These are phyloP conservation scores for Isatis tinctoria DNA, from an alignment of 345 rosid species.

Conservation along the genomic window DNA sequence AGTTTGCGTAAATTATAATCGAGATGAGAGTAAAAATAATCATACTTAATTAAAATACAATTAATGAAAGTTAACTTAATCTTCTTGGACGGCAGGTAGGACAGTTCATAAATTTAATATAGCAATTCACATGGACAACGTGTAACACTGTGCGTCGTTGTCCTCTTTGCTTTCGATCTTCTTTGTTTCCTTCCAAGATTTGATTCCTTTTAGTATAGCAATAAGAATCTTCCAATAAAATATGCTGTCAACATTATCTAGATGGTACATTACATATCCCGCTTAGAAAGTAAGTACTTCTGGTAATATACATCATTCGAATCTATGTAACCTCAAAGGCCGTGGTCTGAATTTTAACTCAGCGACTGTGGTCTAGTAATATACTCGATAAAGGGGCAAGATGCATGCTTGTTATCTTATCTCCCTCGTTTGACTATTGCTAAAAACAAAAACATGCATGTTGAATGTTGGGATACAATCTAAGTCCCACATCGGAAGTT, in stretches of 20 bases:
- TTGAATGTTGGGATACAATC: too few relatives aligned
- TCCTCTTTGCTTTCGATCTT: constrained; percentile 18
- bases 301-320: not conserved
- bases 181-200: constrained; percentile 28
- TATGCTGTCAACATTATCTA: not conserved
- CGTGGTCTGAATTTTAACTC: too few relatives aligned
- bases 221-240: not conserved
- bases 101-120: constrained; percentile 2
- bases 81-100: constrained; percentile 27
- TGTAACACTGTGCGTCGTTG: constrained; percentile 10
- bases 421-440: too few relatives aligned
- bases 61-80: not conserved
- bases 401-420: too few relatives aligned
- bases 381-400: too few relatives aligned
- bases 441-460: too few relatives aligned
- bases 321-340: too few relatives aligned
- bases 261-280: not conserved
- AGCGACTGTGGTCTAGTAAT: too few relatives aligned
- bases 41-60: not conserved
- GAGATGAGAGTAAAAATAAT: constrained; percentile 2
- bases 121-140: constrained; percentile 31
- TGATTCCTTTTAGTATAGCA: constrained; percentile 11
- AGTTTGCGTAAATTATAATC: constrained; percentile 1
- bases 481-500: too few relatives aligned
- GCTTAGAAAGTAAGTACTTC: not conserved